Evolutionary conservation across 352 stramenopile genomes (phyloP).

Genomic region (Phytophthora podocarpi): DNA sequence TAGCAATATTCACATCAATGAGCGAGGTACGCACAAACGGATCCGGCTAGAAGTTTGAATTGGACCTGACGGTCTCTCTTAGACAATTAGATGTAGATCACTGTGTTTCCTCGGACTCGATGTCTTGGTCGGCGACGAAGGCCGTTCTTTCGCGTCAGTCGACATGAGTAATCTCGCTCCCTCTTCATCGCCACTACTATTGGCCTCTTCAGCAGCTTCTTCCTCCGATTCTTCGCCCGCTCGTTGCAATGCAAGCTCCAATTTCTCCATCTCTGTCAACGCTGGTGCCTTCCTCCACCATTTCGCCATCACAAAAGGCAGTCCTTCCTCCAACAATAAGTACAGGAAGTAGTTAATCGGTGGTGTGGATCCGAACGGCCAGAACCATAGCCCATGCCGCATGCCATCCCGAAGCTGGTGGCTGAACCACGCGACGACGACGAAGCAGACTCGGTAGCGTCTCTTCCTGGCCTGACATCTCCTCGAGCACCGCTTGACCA

Average conservation of each 20-base stretch:
- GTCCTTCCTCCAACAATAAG: constrained; percentile 50
- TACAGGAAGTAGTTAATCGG: constrained; percentile 73
- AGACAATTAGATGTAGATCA: constrained; percentile 14
- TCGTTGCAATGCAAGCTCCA: constrained; percentile 25
- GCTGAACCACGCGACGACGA: constrained; percentile 59
- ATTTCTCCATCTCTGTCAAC: constrained; percentile 27
- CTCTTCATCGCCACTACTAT: constrained; percentile 27
- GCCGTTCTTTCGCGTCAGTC: not conserved
- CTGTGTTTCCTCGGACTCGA: constrained; percentile 2
- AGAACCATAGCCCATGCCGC: constrained; percentile 70
- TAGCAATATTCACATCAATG: too few relatives aligned
- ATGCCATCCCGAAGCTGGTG: constrained; percentile 77
- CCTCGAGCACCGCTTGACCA: constrained; percentile 45
- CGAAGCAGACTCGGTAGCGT: constrained; percentile 52
- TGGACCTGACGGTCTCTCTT: not conserved
- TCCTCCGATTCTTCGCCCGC: constrained; percentile 24
- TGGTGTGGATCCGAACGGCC: constrained; percentile 68
- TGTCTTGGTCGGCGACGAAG: not conserved
- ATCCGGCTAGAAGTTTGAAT: too few relatives aligned
- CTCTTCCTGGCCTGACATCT: constrained; percentile 20
- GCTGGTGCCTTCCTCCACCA: constrained; percentile 36
- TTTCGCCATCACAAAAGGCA: constrained; percentile 54
- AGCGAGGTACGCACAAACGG: too few relatives aligned
- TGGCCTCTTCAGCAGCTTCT: constrained; percentile 15
- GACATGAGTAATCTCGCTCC: constrained; percentile 10